Evolutionary conservation across 306 rosid species (phyloP), one percentile per base, ranked within the genome.

Genomic region (Castanopsis chinensis): DNA sequence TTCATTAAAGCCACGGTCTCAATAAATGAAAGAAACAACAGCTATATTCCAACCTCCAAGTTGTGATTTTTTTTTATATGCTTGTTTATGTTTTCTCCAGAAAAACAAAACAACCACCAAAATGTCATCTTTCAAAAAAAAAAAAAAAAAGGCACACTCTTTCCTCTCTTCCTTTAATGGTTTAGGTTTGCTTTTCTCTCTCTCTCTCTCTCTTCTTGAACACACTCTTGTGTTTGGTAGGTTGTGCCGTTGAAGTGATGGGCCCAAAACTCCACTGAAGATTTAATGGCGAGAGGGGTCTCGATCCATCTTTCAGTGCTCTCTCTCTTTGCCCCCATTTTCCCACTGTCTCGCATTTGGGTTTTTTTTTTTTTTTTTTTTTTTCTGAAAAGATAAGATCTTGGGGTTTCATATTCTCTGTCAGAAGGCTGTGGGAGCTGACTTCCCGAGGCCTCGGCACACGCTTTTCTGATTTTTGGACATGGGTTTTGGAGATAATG

Each of bases 181-280:
- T 86, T 87, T 87, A 76, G 78, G 91, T 84, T 83, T 72, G 82
- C 55, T 68, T 58, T 58, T 58, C 28, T 71, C 73, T 59, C 77
- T 76, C 67, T 78, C 56, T 60, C 19, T 78, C 69, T 78, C 82
- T 41, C 87, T 78, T 63, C 76, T 82, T 82, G 70, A 81, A 74
- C 89, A 83, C 92, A 79, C 86, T 80, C 94, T 88, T 82, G 75
- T 87, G 92, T 91, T 87, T 92, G 89, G 91, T 86, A 85, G 90
- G 92, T 89, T 90, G 91, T 90, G 92, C 91, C 78, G 84, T 79
- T 85, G 88, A 78, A 82, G 80, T 69, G 82, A 81, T 89, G 93
- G 97, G 92, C 97, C 97, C 97, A 60, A 67, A 85, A 83, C 78
- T 90, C 97, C 97, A 90, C 97, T 86, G 81, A 87, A 71, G 74